Percentiles rank a stretch among this genome's conserved stretches.
phyloP scores from a whole-genome alignment of 768 basidiomycete genomes.

The Suillus bovinus region DNA sequence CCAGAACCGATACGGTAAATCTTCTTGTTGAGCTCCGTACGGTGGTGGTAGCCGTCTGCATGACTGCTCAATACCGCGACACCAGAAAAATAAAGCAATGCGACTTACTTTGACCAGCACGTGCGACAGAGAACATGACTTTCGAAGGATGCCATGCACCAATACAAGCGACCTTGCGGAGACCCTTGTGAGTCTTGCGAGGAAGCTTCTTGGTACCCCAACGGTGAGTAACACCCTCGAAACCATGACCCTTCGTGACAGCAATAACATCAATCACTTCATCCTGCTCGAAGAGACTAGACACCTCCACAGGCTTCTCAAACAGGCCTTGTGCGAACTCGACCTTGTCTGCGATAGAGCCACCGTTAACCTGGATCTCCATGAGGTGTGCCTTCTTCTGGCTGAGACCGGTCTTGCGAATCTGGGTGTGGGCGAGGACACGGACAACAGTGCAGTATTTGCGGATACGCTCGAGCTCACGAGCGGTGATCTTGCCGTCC shows the following conservation, averaged over 20 bases:
- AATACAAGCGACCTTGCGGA: constrained; percentile 99
- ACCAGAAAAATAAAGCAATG: constrained; percentile 1
- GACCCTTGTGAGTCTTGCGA: constrained; percentile 99
- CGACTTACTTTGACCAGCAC: constrained; percentile 96
- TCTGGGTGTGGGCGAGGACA: constrained; percentile 98
- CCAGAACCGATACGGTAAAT: constrained; percentile 92
- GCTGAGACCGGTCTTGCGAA: constrained; percentile 94
- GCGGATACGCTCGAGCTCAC: constrained; percentile 98
- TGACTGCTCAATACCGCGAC: constrained; percentile 9
- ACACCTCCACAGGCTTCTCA: constrained; percentile 92
- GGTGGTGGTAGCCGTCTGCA: constrained; percentile 93
- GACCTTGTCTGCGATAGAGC: constrained; percentile 94
- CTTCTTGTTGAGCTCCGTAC: constrained; percentile 98
- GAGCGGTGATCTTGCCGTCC: constrained; percentile 86
- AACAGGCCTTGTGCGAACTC: constrained; percentile 92
- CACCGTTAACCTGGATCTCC: constrained; percentile 99
- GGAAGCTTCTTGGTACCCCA: constrained; percentile 99
- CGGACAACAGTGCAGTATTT: constrained; percentile 99
- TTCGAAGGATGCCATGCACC: constrained; percentile 99
- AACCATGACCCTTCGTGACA: constrained; percentile 99
- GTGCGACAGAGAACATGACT: constrained; percentile 99
- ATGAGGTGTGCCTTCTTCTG: constrained; percentile 99
- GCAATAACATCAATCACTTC: constrained; percentile 97
- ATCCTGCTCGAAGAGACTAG: constrained; percentile 90
- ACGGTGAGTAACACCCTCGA: constrained; percentile 98